Conservation (phyloP, 2,329 filamentous ascomycete species). For the Trichoderma sp. region DNA sequence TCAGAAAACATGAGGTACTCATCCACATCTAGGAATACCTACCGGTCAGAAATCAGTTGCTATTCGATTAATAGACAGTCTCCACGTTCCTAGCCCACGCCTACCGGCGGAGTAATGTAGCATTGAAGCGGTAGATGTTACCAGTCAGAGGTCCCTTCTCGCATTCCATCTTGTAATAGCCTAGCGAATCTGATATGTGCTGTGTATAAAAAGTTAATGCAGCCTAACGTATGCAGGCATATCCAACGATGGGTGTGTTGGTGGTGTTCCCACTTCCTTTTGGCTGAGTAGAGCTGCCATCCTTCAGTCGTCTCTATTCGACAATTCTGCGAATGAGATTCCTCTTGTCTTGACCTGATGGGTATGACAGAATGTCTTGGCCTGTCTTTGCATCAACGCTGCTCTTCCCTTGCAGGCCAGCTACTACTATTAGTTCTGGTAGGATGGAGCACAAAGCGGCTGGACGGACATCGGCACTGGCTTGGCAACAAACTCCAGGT, state of each 20-base stretch:
- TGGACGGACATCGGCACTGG: not conserved
- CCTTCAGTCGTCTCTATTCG: not conserved
- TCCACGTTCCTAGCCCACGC: not conserved
- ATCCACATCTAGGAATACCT: not conserved
- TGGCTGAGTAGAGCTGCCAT: not conserved
- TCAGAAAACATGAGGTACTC: not conserved
- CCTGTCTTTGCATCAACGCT: not conserved
- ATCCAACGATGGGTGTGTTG: not conserved
- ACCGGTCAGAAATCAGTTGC: not conserved
- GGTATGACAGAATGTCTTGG: not conserved
- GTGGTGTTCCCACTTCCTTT: not conserved
- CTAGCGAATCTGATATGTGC: not conserved
- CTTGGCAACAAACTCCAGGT: not conserved
- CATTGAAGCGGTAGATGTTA: not conserved
- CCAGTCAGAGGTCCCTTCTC: not conserved
- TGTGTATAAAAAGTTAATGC: not conserved
- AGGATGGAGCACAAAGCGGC: not conserved
- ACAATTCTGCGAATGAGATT: not conserved
- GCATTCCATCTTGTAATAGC: not conserved
- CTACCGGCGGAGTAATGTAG: not conserved
- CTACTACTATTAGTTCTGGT: not conserved
- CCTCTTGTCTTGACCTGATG: not conserved
- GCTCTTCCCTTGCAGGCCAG: conserved; percentile 2
- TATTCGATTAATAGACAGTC: not conserved
- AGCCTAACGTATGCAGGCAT: not conserved